phyloP scores from a whole-genome alignment of 2,329 filamentous ascomycete genomes.

The Fusarium sp. region DNA sequence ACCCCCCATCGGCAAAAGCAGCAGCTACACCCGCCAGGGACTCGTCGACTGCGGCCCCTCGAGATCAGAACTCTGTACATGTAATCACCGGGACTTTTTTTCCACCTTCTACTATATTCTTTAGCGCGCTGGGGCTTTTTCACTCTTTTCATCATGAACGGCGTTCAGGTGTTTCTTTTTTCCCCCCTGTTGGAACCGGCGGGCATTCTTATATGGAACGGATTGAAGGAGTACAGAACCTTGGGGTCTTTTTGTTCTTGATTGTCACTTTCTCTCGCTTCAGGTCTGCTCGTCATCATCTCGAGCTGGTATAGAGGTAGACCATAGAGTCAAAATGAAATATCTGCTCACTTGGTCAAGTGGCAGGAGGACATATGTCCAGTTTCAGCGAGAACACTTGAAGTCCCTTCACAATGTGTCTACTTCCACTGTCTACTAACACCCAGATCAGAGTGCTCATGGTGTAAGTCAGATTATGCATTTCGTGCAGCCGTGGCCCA shows the following conservation, averaged over 20 bases:
- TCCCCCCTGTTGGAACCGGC: constrained; percentile 16
- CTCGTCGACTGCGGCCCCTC: constrained; percentile 16
- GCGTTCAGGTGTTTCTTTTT: constrained; percentile 45
- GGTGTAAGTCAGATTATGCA: constrained; percentile 4
- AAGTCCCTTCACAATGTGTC: background rate
- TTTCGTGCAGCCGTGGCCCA: background rate
- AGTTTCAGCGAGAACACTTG: background rate
- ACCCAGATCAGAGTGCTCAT: background rate
- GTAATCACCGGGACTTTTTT: constrained; percentile 18
- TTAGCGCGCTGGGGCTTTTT: constrained; percentile 40
- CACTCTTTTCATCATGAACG: constrained; percentile 43
- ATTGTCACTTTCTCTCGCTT: constrained; percentile 20
- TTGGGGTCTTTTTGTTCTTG: constrained; percentile 18
- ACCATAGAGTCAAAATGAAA: constrained; percentile 21
- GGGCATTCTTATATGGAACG: constrained; percentile 33
- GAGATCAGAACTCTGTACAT: constrained; percentile 31
- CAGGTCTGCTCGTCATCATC: constrained; percentile 1
- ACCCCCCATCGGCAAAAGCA: constrained; percentile 27
- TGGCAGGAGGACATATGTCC: background rate
- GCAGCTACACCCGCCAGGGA: constrained; percentile 22
- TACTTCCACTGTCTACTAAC: no score
- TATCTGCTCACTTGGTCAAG: background rate
- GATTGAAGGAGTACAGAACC: constrained; percentile 44
- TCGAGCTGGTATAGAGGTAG: constrained; percentile 35
- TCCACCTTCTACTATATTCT: constrained; percentile 24